These are phyloP conservation scores for Lentithecium fluviatile DNA, from an alignment of 495 filamentous ascomycete species.

Conservation along the genomic window DNA sequence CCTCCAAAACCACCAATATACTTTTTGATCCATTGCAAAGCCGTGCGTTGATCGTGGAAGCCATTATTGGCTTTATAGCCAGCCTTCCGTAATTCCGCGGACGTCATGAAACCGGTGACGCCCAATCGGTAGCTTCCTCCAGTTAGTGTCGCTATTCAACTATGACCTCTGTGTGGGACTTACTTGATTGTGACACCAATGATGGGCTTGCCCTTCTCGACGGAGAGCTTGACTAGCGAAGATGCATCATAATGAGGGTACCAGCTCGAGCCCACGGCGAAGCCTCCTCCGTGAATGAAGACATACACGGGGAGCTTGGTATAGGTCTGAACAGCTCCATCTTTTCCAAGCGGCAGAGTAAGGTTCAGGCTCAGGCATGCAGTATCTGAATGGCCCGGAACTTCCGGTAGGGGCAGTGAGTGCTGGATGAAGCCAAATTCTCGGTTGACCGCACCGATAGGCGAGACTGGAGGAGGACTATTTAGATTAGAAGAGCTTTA, in stretches of 20 bases:
- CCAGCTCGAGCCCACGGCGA: constrained; percentile 46
- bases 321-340: constrained; percentile 9
- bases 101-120: constrained; percentile 34
- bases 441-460: constrained; percentile 8
- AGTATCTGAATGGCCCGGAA: constrained; percentile 31
- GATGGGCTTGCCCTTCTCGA: constrained; percentile 29
- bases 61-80: constrained; percentile 46
- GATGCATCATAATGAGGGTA: constrained; percentile 45
- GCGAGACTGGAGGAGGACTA: constrained; percentile 31
- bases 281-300: constrained; percentile 41
- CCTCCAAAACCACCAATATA: constrained; percentile 71
- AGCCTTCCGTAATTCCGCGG: constrained; percentile 32
- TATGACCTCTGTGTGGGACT: not conserved
- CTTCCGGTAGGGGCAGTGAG: constrained; percentile 21
- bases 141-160: not conserved
- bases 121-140: constrained; percentile 21
- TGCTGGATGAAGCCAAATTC: constrained; percentile 39
- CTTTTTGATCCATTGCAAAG: constrained; percentile 69
- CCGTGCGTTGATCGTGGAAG: constrained; percentile 65
- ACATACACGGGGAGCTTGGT: constrained; percentile 34
- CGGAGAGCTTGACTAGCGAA: constrained; percentile 33
- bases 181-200: constrained; percentile 35
- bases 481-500: not conserved
- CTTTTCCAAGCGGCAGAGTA: constrained; percentile 17
- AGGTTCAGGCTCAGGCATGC: constrained; percentile 39